phyloP scores from a whole-genome alignment of 352 stramenopile species.

The Thalassiosira oceanica region DNA sequence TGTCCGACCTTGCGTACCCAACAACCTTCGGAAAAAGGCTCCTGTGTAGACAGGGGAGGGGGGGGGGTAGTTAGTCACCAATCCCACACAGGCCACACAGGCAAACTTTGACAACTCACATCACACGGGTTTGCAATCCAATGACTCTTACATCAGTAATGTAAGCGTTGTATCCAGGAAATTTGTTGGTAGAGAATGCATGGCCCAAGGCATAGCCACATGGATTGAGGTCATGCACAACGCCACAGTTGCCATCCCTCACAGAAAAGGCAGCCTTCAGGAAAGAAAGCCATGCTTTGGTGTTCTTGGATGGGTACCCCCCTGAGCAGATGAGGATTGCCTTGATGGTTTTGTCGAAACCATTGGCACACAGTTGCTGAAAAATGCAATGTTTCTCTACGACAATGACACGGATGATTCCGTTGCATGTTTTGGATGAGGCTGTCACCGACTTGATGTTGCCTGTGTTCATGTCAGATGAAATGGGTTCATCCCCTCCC shows the following conservation, averaged over 20 bases:
- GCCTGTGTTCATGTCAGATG: background rate
- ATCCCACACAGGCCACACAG: too few relatives aligned
- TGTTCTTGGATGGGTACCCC: background rate
- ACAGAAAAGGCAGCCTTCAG: background rate
- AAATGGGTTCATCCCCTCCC: background rate
- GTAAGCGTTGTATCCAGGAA: background rate
- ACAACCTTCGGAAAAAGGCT: background rate
- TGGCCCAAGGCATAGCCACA: background rate
- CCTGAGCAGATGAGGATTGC: background rate
- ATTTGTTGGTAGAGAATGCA: background rate
- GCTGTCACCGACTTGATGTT: background rate
- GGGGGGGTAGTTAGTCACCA: too few relatives aligned
- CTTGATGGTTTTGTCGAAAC: background rate
- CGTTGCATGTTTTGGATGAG: background rate
- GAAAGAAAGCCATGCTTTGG: slow-evolving; percentile 1
- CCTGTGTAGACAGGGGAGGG: too few relatives aligned
- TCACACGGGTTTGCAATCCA: background rate
- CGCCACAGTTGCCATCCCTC: background rate
- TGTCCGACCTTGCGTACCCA: background rate
- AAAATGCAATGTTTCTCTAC: slow-evolving; percentile 2
- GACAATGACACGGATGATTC: slow-evolving; percentile 1
- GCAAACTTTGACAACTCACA: too few relatives aligned
- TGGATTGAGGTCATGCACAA: background rate
- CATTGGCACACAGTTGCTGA: background rate
- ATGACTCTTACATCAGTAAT: background rate